Conservation (phyloP, 371 early-diverging fungal species). For the Apophysomyces ossiformis region DNA sequence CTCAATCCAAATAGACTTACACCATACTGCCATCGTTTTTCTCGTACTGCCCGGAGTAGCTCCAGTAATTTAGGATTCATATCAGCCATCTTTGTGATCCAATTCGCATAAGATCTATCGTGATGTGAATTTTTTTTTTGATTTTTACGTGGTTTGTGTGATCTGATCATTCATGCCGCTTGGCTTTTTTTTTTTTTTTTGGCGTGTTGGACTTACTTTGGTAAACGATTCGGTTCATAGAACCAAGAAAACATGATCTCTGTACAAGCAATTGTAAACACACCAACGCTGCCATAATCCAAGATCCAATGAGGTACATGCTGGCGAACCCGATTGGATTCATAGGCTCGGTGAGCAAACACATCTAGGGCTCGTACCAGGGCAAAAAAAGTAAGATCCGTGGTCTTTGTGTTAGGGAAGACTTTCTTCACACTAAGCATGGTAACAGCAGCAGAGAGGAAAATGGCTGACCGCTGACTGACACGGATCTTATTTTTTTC, state of each 20-base stretch:
- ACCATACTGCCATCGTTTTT: conserved; percentile 53
- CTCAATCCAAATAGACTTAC: conserved; percentile 33
- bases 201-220: conserved; percentile 49
- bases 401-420: conserved; percentile 48
- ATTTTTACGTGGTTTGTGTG: background rate
- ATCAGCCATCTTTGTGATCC: conserved; percentile 68
- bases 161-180: background rate
- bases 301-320: conserved; percentile 52
- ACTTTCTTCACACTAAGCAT: conserved; percentile 34
- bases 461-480: conserved; percentile 17
- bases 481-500: conserved; percentile 8
- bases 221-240: conserved; percentile 56
- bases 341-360: conserved; percentile 47
- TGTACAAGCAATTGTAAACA: conserved; percentile 61
- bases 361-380: conserved; percentile 65
- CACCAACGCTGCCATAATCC: conserved; percentile 58
- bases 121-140: background rate
- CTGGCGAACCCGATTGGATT: conserved; percentile 37
- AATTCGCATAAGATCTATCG: conserved; percentile 57
- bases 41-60: conserved; percentile 50
- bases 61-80: conserved; percentile 61
- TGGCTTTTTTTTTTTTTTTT: conserved; percentile 4
- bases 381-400: conserved; percentile 66
- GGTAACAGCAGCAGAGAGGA: conserved; percentile 34
- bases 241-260: conserved; percentile 74